These are phyloP conservation scores for Brasilioporus rufonigricans DNA, from an alignment of 768 basidiomycete genomes.

Conservation along the genomic window DNA sequence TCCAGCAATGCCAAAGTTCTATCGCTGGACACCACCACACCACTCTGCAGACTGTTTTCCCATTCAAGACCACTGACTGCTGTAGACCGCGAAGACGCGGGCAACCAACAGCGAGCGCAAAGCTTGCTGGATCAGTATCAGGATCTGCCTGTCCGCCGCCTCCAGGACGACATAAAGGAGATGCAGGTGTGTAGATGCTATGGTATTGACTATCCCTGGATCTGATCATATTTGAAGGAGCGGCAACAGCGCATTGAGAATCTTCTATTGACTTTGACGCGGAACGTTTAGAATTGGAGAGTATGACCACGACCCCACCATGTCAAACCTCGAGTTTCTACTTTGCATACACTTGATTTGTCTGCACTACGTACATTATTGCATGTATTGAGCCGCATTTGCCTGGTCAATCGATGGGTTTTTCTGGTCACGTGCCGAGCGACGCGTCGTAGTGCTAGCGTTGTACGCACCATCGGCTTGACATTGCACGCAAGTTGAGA, in stretches of 20 bases:
- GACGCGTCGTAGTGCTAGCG: slow-evolving; percentile 4
- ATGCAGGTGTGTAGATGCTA: slow-evolving; percentile 52
- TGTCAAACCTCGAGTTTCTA: background rate
- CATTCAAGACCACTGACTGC: slow-evolving; percentile 19
- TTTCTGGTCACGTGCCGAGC: slow-evolving; percentile 18
- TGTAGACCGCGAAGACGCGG: slow-evolving; percentile 35
- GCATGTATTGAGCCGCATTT: background rate
- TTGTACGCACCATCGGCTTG: background rate
- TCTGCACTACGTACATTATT: background rate
- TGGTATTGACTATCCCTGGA: background rate
- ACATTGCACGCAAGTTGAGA: slow-evolving; percentile 4
- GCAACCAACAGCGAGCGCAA: slow-evolving; percentile 55
- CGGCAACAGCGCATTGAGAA: slow-evolving; percentile 79
- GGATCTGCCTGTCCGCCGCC: slow-evolving; percentile 57
- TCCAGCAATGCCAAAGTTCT: slow-evolving; percentile 31
- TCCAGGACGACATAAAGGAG: slow-evolving; percentile 83
- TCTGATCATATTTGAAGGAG: slow-evolving; percentile 40
- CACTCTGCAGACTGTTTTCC: slow-evolving; percentile 28
- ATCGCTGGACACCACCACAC: slow-evolving; percentile 27
- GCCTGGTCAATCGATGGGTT: background rate
- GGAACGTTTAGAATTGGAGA: slow-evolving; percentile 52
- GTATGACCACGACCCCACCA: background rate
- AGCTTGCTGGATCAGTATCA: slow-evolving; percentile 60
- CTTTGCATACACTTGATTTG: background rate
- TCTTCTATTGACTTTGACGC: slow-evolving; percentile 64